phyloP scores from a whole-genome alignment of 805 yeast genomes.

The Candida argentea region DNA sequence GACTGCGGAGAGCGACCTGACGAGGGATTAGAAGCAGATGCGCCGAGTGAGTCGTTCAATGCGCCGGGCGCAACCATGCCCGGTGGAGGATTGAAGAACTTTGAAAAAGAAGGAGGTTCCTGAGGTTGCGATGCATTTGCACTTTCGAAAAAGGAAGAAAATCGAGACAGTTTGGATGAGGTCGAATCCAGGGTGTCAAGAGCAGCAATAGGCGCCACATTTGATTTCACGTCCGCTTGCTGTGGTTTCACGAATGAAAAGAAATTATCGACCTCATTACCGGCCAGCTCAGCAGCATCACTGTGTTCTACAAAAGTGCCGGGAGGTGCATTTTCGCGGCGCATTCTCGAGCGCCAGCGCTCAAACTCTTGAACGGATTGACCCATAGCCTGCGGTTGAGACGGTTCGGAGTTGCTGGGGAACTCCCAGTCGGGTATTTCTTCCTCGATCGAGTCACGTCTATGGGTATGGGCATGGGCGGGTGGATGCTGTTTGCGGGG shows the following conservation, averaged over 20 bases:
- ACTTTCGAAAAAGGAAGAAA: conserved; percentile 23
- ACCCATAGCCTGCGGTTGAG: conserved; percentile 26
- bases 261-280: conserved; percentile 35
- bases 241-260: conserved; percentile 30
- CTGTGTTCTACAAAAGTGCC: conserved; percentile 11
- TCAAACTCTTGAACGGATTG: conserved; percentile 50
- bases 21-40: too few relatives aligned
- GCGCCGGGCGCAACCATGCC: too few relatives aligned
- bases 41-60: too few relatives aligned
- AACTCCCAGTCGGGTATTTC: conserved; percentile 32
- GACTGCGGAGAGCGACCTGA: too few relatives aligned
- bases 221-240: conserved; percentile 4
- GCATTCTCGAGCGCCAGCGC: conserved; percentile 47
- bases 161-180: too few relatives aligned
- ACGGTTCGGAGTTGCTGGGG: conserved; percentile 16
- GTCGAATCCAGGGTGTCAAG: too few relatives aligned
- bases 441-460: conserved; percentile 26
- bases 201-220: conserved; percentile 1
- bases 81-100: too few relatives aligned
- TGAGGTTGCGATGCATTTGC: conserved; percentile 2
- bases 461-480: too few relatives aligned
- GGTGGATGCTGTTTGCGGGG: too few relatives aligned
- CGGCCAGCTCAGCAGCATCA: conserved; percentile 10
- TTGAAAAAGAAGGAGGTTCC: background rate
- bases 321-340: conserved; percentile 36